These are phyloP conservation scores for Acanthamoeba culbertsoni DNA, from an alignment of 208 protist species.

Conservation along the genomic window DNA sequence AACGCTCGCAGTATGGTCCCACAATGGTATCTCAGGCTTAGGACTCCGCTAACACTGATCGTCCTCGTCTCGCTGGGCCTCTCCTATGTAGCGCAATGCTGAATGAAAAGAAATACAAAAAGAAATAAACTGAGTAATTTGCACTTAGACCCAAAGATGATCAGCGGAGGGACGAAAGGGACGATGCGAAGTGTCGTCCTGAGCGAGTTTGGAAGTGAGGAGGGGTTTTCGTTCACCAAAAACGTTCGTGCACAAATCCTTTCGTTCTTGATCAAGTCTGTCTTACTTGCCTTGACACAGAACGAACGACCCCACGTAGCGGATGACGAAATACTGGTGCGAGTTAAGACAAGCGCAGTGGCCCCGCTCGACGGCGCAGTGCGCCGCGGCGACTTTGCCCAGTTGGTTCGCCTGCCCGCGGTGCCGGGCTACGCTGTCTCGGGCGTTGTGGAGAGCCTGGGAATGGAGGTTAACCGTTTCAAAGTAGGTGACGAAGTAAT, in stretches of 20 bases:
- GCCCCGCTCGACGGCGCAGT: neutral
- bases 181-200: neutral
- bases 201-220: neutral
- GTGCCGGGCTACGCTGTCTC: slow-evolving; percentile 14
- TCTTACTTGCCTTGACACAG: too few species aligned
- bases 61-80: neutral
- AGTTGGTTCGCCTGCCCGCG: neutral
- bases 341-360: slow-evolving; percentile 19
- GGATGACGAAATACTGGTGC: slow-evolving; percentile 9
- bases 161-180: neutral
- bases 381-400: neutral
- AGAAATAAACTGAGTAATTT: neutral
- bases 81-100: too few species aligned
- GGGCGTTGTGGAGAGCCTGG: neutral
- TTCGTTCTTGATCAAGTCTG: too few species aligned
- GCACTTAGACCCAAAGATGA: neutral
- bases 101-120: neutral
- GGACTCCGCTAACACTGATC: neutral
- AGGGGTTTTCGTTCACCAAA: slow-evolving; percentile 5
- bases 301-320: neutral
- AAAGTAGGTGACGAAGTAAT: slow-evolving; percentile 10
- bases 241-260: neutral
- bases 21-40: neutral
- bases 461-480: slow-evolving; percentile 15
- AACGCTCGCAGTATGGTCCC: neutral